Conservation (phyloP, 2,329 filamentous ascomycete species). For the Colletotrichum phormii region DNA sequence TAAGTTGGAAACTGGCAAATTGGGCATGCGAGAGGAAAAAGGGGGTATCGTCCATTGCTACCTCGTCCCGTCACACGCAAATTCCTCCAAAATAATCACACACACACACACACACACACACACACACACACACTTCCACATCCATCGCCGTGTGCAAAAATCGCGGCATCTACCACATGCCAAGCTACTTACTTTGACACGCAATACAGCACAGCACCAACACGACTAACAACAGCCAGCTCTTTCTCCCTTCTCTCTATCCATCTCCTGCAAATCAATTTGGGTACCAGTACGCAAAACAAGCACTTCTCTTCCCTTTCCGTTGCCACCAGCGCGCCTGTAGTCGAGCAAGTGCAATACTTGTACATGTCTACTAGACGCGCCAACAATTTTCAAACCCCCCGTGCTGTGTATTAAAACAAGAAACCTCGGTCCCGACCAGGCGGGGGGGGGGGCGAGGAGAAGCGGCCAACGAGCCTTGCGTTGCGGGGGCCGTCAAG, state of each 20-base stretch:
- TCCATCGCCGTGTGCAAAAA: not conserved
- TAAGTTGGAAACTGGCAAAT: not conserved
- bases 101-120: not conserved
- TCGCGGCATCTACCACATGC: not conserved
- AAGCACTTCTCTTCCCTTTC: slow-evolving; percentile 12
- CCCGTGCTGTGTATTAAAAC: slow-evolving; percentile 32
- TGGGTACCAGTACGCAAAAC: slow-evolving; percentile 31
- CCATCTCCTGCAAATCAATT: slow-evolving; percentile 17
- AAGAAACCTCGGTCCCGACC: slow-evolving; percentile 21
- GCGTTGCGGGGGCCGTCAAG: slow-evolving; percentile 7
- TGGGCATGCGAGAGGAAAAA: slow-evolving; percentile 23
- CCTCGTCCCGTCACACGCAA: slow-evolving; percentile 29
- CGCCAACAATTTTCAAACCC: not conserved
- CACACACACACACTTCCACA: too few species aligned
- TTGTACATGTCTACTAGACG: not conserved
- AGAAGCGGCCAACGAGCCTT: slow-evolving; percentile 26
- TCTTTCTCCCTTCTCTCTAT: not conserved
- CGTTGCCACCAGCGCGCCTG: not conserved
- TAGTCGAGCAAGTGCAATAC: not conserved
- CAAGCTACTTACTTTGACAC: not conserved
- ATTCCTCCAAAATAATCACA: slow-evolving; percentile 34
- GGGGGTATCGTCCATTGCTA: slow-evolving; percentile 40
- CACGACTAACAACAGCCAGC: not conserved
- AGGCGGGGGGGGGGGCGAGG: slow-evolving; percentile 28
- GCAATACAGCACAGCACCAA: not conserved